Percentiles rank a stretch among this genome's conserved stretches.
Conservation (phyloP, 306 rosid genomes). For the Abrus precatorius region DNA sequence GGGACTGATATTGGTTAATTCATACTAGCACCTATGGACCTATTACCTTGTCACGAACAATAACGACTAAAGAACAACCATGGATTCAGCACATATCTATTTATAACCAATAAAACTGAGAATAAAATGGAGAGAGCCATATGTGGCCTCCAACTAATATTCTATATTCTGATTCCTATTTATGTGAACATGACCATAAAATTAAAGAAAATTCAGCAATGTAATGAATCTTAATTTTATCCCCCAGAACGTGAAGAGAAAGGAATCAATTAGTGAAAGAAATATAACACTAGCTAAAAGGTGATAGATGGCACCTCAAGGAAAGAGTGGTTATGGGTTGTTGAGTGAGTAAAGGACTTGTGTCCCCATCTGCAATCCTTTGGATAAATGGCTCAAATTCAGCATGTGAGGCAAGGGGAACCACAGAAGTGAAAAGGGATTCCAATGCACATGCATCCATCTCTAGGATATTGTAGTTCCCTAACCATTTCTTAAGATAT, state of each 20-base stretch:
- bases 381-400: constrained; percentile 87
- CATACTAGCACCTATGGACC: not conserved
- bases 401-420: constrained; percentile 82
- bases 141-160: constrained; percentile 29
- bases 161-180: constrained; percentile 42
- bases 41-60: not conserved
- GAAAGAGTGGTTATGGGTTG: constrained; percentile 85
- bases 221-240: not conserved
- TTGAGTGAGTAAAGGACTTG: constrained; percentile 71
- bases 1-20: not conserved
- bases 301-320: constrained; percentile 63
- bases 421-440: constrained; percentile 78
- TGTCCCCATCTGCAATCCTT: constrained; percentile 84
- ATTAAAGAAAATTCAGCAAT: not conserved
- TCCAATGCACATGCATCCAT: constrained; percentile 73
- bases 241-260: not conserved
- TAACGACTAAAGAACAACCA: not conserved
- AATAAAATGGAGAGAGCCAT: constrained; percentile 29
- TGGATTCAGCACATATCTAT: constrained; percentile 19
- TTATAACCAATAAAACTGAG: constrained; percentile 11
- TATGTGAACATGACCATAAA: constrained; percentile 26
- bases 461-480: constrained; percentile 59
- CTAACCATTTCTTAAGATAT: constrained; percentile 78
- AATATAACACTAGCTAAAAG: not conserved
- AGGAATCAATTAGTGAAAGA: not conserved